Evolutionary conservation across 78 protist species (phyloP), one percentile per base, ranked within the genome.

Genomic region (Dictyostelium brefeldianum): DNA sequence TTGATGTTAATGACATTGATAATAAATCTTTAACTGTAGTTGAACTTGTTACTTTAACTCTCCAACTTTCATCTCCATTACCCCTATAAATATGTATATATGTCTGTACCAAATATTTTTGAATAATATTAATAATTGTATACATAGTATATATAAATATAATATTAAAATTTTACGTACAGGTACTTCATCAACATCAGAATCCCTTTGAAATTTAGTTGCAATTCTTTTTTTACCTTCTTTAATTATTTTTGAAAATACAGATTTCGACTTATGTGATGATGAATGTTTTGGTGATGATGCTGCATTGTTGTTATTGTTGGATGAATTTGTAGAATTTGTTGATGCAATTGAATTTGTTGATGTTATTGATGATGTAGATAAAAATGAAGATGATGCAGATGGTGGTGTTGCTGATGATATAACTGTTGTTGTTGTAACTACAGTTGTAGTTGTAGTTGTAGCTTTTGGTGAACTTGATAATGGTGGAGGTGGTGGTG

Each of bases 61-160:
- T 80, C 93, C 93, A 87, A 64, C 93, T 87, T 78, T 87, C 92
- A n/a, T 80, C 93, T 8, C 59, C 81, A 65, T 73, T 84, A 0
- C 93, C 93, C 54, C 93, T 77, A 78, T 87, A 87, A 31, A 87
- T 46, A 47, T 77, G 93, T 5, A 87, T 80, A 50, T 50, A 87
- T 50, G 67, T 36, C 83, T 78, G 3, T 53, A 18, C 31, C 18
- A 31, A 53, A n/a, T n/a, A n/a, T n/a, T n/a, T n/a, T n/a, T n/a
- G n/a, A n/a, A n/a, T n/a, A n/a, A n/a, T n/a, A n/a, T n/a, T n/a
- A n/a, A n/a, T n/a, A n/a, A n/a, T n/a, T n/a, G n/a, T n/a, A n/a
- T 67, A 71, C 9, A 51, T 25, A n/a, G 2, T 14, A n/a, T 17
- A 51, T 1, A 46, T 4, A 5, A 53, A 18, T 5, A 47, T 11